phyloP scores from a whole-genome alignment of 2,329 filamentous ascomycete genomes.

The Pseudogymnoascus sp. region DNA sequence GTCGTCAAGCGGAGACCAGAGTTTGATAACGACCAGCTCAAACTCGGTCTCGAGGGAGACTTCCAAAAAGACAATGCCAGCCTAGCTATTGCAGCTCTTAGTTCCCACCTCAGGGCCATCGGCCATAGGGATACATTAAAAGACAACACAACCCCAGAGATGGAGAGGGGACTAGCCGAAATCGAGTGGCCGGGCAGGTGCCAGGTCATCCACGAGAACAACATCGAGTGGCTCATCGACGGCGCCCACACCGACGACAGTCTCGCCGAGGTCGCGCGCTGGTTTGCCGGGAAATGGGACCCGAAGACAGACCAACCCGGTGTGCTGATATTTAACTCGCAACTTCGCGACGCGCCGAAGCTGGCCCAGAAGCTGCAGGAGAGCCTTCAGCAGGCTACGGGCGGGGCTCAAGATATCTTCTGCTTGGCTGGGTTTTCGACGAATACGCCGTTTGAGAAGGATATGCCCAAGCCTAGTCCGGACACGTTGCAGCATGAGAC shows the following conservation, averaged over 20 bases:
- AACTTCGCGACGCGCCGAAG: slow-evolving; percentile 28
- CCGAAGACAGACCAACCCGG: neutral
- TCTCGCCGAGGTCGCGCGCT: slow-evolving; percentile 66
- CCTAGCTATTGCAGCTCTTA: slow-evolving; percentile 43
- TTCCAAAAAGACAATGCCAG: slow-evolving; percentile 54
- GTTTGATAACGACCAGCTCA: slow-evolving; percentile 24
- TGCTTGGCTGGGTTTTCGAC: slow-evolving; percentile 40
- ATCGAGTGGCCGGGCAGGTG: slow-evolving; percentile 74
- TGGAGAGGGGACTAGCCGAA: slow-evolving; percentile 60
- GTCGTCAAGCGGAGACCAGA: slow-evolving; percentile 20
- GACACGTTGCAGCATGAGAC: slow-evolving; percentile 9
- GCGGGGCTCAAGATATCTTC: slow-evolving; percentile 34
- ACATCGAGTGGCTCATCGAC: slow-evolving; percentile 21
- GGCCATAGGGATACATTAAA: slow-evolving; percentile 16
- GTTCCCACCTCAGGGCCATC: slow-evolving; percentile 39
- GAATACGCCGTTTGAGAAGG: slow-evolving; percentile 36
- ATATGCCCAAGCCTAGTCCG: slow-evolving; percentile 15
- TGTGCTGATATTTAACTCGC: neutral
- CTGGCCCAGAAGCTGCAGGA: slow-evolving; percentile 33
- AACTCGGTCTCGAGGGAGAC: slow-evolving; percentile 33
- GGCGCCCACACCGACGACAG: slow-evolving; percentile 52
- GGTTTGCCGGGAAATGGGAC: slow-evolving; percentile 53
- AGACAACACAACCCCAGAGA: slow-evolving; percentile 49
- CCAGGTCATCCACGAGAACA: slow-evolving; percentile 43
- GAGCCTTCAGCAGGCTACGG: slow-evolving; percentile 26